These are phyloP conservation scores for Podospora sp. DNA, from an alignment of 495 filamentous ascomycete species.

Conservation along the genomic window DNA sequence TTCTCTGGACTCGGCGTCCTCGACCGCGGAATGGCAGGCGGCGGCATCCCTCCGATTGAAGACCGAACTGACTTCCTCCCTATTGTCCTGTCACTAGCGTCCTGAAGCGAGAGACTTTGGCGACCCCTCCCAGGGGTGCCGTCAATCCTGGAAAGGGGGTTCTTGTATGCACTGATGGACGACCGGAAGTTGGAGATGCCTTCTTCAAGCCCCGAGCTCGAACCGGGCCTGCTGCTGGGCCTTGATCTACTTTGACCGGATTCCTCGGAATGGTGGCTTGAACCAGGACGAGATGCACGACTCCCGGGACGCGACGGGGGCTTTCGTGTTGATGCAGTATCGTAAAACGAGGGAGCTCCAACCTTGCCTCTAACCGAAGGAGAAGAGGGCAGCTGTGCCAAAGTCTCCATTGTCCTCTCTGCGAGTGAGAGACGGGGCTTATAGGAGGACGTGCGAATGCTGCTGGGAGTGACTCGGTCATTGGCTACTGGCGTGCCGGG, in stretches of 20 bases:
- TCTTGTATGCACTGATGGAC: conserved; percentile 40
- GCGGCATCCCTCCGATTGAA: conserved; percentile 21
- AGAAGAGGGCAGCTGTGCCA: conserved; percentile 50
- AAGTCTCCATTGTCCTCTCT: conserved; percentile 53
- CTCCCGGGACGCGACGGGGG: conserved; percentile 43
- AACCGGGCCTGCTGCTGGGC: conserved; percentile 44
- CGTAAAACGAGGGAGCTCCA: conserved; percentile 43
- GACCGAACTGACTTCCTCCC: conserved; percentile 18
- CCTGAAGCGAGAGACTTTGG: conserved; percentile 32
- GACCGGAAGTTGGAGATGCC: conserved; percentile 32
- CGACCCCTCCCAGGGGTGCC: conserved; percentile 38
- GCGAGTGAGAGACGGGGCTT: conserved; percentile 44
- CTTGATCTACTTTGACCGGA: conserved; percentile 36
- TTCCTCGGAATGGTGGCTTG: conserved; percentile 48
- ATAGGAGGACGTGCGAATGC: conserved; percentile 23
- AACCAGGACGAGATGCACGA: conserved; percentile 43
- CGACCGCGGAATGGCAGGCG: conserved; percentile 32
- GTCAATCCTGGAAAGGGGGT: conserved; percentile 40
- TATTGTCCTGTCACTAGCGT: conserved; percentile 21
- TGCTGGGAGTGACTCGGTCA: conserved; percentile 20
- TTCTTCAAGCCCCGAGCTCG: conserved; percentile 42
- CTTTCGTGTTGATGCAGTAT: conserved; percentile 25
- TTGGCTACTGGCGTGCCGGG: conserved; percentile 8
- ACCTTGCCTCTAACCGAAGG: conserved; percentile 44
- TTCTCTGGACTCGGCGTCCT: conserved; percentile 52